Conservation (phyloP, 1,284 basidiomycete species). For the Lignosus rhinocerotis region DNA sequence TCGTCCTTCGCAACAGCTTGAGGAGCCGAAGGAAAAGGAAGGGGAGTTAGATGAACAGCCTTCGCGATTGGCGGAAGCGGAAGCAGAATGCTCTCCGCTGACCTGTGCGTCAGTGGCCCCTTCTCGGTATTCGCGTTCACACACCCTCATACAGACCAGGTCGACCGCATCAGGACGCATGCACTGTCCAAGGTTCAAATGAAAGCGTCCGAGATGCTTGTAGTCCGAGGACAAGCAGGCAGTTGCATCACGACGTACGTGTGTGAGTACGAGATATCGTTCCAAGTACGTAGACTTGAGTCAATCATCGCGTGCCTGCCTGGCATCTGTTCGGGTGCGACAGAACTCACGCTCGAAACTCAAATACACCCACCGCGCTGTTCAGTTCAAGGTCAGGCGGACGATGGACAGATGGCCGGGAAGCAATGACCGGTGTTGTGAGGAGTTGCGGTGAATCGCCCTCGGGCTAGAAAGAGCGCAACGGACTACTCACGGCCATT, state of each 20-base stretch:
- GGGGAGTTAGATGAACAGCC: not conserved
- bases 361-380: not conserved
- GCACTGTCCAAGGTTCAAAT: not conserved
- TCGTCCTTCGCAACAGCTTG: not conserved
- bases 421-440: not conserved
- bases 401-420: slow-evolving; percentile 3
- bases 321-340: slow-evolving; percentile 6
- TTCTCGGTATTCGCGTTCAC: not conserved
- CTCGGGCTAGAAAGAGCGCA: not conserved
- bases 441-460: not conserved
- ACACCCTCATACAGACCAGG: not conserved
- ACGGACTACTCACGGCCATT: too few species aligned
- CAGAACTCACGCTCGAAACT: slow-evolving; percentile 8
- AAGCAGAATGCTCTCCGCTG: not conserved
- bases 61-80: slow-evolving; percentile 14
- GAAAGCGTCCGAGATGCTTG: slow-evolving; percentile 9
- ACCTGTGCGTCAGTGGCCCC: not conserved
- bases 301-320: slow-evolving; percentile 2
- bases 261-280: not conserved
- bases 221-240: slow-evolving; percentile 1
- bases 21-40: not conserved
- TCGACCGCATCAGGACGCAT: not conserved
- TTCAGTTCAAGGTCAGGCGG: not conserved
- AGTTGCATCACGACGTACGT: not conserved
- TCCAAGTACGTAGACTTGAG: not conserved